Evolutionary conservation across 768 basidiomycete species (phyloP).

Genomic region (Lentinus tigrinus): DNA sequence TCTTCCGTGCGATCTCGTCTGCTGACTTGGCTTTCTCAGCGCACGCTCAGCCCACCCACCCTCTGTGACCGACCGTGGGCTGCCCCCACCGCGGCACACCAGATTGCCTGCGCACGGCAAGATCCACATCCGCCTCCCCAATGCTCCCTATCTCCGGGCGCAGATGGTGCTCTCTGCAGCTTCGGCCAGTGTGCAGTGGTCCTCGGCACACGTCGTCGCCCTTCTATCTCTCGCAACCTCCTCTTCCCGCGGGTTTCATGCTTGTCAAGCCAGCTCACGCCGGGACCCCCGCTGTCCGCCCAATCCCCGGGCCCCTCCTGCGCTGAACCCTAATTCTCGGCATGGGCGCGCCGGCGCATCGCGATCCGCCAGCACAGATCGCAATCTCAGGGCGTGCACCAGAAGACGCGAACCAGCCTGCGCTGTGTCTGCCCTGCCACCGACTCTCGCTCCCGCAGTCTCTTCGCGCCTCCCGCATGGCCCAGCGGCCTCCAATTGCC

Average conservation of each 20-base stretch:
- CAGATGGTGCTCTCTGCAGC: background rate
- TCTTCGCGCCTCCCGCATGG: background rate
- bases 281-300: background rate
- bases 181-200: background rate
- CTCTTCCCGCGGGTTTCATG: background rate
- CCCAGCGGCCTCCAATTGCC: conserved; percentile 8
- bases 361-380: background rate
- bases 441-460: background rate
- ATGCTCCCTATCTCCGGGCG: conserved; percentile 12
- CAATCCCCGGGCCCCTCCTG: background rate
- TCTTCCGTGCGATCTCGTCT: conserved; percentile 13
- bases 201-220: background rate
- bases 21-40: conserved; percentile 19
- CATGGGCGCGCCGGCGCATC: conserved; percentile 12
- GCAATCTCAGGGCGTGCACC: background rate
- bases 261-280: background rate
- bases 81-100: conserved; percentile 1
- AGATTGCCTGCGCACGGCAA: conserved; percentile 2
- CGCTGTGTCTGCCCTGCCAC: background rate
- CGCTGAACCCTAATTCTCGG: conserved; percentile 5
- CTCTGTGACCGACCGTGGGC: no score
- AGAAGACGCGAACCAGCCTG: background rate
- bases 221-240: no score
- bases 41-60: conserved; percentile 2
- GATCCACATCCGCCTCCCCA: conserved; percentile 1